Base-by-base conservation (phyloP, 176 grass and related monocot genomes). In the Oryza meridionalis region DNA sequence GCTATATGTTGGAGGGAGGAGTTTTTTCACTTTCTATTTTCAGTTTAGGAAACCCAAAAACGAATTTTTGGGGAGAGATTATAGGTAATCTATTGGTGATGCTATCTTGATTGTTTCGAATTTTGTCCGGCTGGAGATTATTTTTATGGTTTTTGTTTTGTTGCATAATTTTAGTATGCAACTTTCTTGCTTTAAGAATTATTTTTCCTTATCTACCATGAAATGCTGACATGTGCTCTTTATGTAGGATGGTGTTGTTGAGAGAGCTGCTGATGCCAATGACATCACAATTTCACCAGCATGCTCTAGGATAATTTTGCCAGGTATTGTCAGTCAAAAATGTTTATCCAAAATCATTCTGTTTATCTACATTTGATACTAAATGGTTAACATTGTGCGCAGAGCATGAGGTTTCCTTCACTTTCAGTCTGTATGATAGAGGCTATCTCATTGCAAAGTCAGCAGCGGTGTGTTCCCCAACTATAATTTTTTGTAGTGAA, bases 391-490 rank as follows among this genome's bases (percentile, higher is more conserved):
- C 9, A 64, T 65, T 75, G 42, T 79, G 53, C 70, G 80, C 89
- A 99, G 93, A 94, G 50, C 76, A 88, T 72, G 96, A 99, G 50
- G 96, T 94, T 87, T 99, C 96, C 82, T 99, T 99, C 71, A 90
- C 87, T 49, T 88, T 99, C 80, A 99, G 79, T 86, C 89, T 99
- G 65, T 99, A 88, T 86, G 89, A 76, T 69, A 90, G 75, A 76
- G 96, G 96, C 79, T 99, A 99, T 84, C 90, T 90, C 47, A 90
- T 99, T 73, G 92, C 93, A 65, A 96, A 90, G 71, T 84, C 96
- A 73, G 75, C 88, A 78, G 78, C 80, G 86, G 96, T 99, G 66
- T 38, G 90, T 93, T 84, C 51, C 72, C 59, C 61, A n/a, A 77
- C 76, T 90, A 74, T n/a, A 72, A 86, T 11, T 31, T 43, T 67